Evolutionary conservation across 306 rosid genomes (phyloP), one percentile per base, ranked within the genome.

Genomic region (Trichosanthes cucumerina): DNA sequence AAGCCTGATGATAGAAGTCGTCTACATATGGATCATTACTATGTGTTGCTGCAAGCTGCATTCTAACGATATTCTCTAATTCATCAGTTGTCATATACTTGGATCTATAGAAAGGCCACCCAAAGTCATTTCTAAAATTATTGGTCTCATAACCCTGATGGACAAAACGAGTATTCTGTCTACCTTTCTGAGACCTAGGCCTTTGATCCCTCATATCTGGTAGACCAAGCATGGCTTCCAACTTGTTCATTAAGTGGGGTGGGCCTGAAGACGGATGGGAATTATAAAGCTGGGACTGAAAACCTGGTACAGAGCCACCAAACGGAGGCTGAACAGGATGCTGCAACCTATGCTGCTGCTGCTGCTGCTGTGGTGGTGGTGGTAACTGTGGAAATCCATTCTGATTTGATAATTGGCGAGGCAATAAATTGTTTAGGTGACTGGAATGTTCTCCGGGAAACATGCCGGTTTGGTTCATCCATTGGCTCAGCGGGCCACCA

Each of bases 1-100:
- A 88, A 81, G 89, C 97, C 85, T 96, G 99, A 81, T 96, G 89
- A 78, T 96, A 96, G 85, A 86, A 96, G 85, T 96, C 99, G 85
- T 96, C 99, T 54, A 96, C 93, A 87, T 96, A 96, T 50, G 99
- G 98, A 78, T 96, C 99, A 85, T 93, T 93, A 84, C 94, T 93
- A 70, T 96, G 99, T 9, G 98, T 96, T 62, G 97, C 98, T 19
- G 88, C 93, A 75, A 96, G 97, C 83, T 96, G 99, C 93, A 96
- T 86, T 84, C 99, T 87, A 54, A 90, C 89, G 82, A 96, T 96
- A 84, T 88, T 83, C 79, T 96, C 99, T 78, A 96, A 79, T 85
- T 96, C 99, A 75, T 93, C 97, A 47, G 94, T 81, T 19, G 89
- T 69, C 99, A 96, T 93, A 80, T 86, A 83, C 86, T 93, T 96